Evolutionary conservation across 1,139 yeast species (phyloP).

Genomic region (Yueomyces sp.): DNA sequence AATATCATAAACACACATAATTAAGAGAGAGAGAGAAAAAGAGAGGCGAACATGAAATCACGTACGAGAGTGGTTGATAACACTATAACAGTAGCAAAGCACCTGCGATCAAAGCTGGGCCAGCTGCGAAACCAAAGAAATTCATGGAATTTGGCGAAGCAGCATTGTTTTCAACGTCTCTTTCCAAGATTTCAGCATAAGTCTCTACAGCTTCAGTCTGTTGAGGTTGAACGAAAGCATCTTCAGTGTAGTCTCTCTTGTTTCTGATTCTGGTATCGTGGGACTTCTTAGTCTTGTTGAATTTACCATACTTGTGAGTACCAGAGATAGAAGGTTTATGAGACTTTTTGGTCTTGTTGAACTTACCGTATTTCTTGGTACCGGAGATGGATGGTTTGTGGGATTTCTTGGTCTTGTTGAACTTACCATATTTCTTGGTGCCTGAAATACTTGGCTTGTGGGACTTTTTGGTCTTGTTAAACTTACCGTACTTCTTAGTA

Average conservation of each 20-base stretch:
- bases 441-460: conserved; percentile 5
- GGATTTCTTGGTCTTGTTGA: conserved; percentile 33
- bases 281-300: conserved; percentile 26
- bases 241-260: conserved; percentile 30
- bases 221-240: conserved; percentile 26
- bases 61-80: neutral
- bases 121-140: conserved; percentile 23
- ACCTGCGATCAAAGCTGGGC: conserved; percentile 28
- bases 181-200: conserved; percentile 13
- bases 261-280: conserved; percentile 27
- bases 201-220: conserved; percentile 28
- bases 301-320: conserved; percentile 35
- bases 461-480: conserved; percentile 31
- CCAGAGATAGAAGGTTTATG: conserved; percentile 28
- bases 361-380: conserved; percentile 29
- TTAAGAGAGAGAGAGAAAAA: neutral
- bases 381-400: conserved; percentile 11
- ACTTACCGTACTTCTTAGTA: conserved; percentile 36
- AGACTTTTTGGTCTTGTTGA: conserved; percentile 34
- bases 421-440: conserved; percentile 29
- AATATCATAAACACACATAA: no score
- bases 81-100: conserved; percentile 25
- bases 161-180: conserved; percentile 10
- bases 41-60: neutral
- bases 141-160: conserved; percentile 12